Evolutionary conservation across 371 early-diverging fungal genomes (phyloP).

Genomic region (Mucor ambiguus): DNA sequence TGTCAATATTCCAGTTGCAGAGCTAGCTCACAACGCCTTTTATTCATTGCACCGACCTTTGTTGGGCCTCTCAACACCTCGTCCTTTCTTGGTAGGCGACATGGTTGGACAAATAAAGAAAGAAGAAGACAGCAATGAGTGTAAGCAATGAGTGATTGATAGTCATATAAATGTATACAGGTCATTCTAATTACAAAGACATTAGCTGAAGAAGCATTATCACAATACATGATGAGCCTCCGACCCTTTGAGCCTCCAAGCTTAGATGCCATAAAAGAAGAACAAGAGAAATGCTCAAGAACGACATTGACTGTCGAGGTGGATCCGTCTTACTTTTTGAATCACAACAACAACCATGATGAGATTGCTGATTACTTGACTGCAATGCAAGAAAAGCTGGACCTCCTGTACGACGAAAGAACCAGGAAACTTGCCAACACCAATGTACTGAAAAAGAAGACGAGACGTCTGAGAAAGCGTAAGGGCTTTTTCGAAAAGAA

Average conservation of each 20-base stretch:
- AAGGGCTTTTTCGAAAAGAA: constrained; percentile 30
- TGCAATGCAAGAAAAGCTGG: constrained; percentile 33
- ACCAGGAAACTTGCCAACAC: background rate
- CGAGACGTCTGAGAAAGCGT: constrained; percentile 23
- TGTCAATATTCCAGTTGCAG: constrained; percentile 45
- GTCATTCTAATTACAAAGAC: background rate
- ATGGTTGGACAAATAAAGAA: constrained; percentile 24
- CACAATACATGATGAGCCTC: constrained; percentile 24
- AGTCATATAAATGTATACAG: background rate
- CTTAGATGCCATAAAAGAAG: constrained; percentile 1
- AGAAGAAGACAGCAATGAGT: constrained; percentile 11
- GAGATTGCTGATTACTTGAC: constrained; percentile 32
- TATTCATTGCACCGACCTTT: constrained; percentile 51
- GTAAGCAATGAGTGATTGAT: background rate
- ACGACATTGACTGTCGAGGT: constrained; percentile 31
- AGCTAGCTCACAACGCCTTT: constrained; percentile 52
- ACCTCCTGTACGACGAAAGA: constrained; percentile 21
- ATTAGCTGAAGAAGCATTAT: constrained; percentile 19
- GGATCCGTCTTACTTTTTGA: constrained; percentile 25
- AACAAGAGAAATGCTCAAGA: constrained; percentile 11
- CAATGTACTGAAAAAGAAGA: constrained; percentile 12
- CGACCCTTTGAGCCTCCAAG: constrained; percentile 23
- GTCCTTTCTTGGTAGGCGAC: constrained; percentile 17
- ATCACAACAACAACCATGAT: constrained; percentile 27
- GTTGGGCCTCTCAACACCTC: constrained; percentile 21